A percentile compares a stretch with the other conserved stretches of the same genome.
Conservation (phyloP, 225 moss, liverwort and hornwort genomes). For the Pseudisothecium myosuroides region DNA sequence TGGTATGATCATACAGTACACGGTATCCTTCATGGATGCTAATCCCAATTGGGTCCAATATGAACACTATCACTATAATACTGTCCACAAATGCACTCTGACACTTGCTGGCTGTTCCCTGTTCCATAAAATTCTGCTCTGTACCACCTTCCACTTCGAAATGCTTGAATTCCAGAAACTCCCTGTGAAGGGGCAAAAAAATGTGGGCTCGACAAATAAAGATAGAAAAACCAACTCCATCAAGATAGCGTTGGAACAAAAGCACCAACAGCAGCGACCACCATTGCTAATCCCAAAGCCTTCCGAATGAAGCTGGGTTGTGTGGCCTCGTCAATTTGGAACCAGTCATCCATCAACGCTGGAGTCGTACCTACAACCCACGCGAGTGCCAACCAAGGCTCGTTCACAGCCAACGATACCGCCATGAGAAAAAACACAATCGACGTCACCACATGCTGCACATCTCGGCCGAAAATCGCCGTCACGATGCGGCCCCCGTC, state of each 20-base stretch:
- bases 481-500: constrained; percentile 52
- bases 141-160: not conserved
- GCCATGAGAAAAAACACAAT: constrained; percentile 1
- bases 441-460: constrained; percentile 29
- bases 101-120: not conserved
- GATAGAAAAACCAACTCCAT: not conserved
- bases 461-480: constrained; percentile 30
- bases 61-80: not conserved
- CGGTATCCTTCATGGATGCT: not conserved
- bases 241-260: constrained; percentile 15
- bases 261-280: constrained; percentile 20
- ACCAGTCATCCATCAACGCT: constrained; percentile 50
- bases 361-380: constrained; percentile 32
- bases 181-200: not conserved
- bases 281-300: constrained; percentile 22
- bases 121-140: not conserved
- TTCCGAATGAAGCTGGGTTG: constrained; percentile 28
- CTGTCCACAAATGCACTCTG: not conserved
- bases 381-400: constrained; percentile 34
- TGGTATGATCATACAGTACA: not conserved
- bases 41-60: not conserved
- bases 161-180: not conserved
- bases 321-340: constrained; percentile 45
- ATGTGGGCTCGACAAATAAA: constrained; percentile 13
- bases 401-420: constrained; percentile 12